phyloP scores from a whole-genome alignment of 805 yeast genomes.

The Candida sithepensis region DNA sequence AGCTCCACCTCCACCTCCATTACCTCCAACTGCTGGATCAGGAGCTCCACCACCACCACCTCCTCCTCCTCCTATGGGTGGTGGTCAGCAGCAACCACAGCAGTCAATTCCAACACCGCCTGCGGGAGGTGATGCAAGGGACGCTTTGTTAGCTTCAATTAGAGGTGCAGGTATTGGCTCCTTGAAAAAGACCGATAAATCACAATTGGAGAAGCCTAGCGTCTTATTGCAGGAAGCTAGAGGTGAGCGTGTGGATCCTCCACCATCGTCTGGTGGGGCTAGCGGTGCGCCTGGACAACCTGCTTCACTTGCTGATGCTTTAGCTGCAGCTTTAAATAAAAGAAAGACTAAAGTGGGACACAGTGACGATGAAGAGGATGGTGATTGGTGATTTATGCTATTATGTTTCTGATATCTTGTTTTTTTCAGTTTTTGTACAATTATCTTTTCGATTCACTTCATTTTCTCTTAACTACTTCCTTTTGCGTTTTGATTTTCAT shows the following conservation, averaged over 20 bases:
- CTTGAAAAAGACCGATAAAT: slow-evolving; percentile 75
- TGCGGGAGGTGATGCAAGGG: slow-evolving; percentile 58
- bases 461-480: background rate
- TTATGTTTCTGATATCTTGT: no score
- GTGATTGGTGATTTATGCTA: slow-evolving; percentile 52
- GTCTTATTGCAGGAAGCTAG: slow-evolving; percentile 66
- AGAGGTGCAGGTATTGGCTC: slow-evolving; percentile 72
- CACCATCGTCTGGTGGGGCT: slow-evolving; percentile 31
- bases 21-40: slow-evolving; percentile 31
- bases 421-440: background rate
- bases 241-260: slow-evolving; percentile 47
- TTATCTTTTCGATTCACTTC: background rate
- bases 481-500: background rate
- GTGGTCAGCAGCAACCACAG: slow-evolving; percentile 34
- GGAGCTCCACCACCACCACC: slow-evolving; percentile 32
- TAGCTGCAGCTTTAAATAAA: slow-evolving; percentile 78
- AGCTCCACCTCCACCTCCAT: slow-evolving; percentile 20
- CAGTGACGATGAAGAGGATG: slow-evolving; percentile 82
- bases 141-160: slow-evolving; percentile 83
- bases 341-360: slow-evolving; percentile 79
- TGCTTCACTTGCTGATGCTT: slow-evolving; percentile 76
- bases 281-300: slow-evolving; percentile 44
- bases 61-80: slow-evolving; percentile 29
- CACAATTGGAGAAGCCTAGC: slow-evolving; percentile 77
- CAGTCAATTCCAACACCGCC: slow-evolving; percentile 29